A percentile compares a stretch with the other conserved stretches of the same genome.
Evolutionary conservation across 345 rosid species (phyloP).

Genomic region (Theobroma cacao): DNA sequence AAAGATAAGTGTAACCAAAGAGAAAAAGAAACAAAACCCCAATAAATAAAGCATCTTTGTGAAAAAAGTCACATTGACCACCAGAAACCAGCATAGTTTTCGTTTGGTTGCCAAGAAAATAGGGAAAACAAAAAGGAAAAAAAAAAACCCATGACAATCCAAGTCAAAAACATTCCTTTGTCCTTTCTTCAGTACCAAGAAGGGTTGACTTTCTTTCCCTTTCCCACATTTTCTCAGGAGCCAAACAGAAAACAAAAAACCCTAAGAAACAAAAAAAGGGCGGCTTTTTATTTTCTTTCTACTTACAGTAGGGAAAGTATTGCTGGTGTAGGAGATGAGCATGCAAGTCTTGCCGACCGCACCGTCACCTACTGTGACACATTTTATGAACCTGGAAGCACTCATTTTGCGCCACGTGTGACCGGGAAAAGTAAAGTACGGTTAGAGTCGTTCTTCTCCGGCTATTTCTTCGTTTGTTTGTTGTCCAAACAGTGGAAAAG

Average conservation of each 20-base stretch:
- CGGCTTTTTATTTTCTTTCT: too few relatives aligned
- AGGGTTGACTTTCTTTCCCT: background rate
- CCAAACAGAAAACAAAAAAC: conserved; percentile 5
- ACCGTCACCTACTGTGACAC: conserved; percentile 80
- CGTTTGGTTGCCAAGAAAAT: conserved; percentile 3
- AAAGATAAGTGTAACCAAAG: background rate
- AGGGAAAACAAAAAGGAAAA: background rate
- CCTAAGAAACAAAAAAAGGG: background rate
- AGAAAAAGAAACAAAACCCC: background rate
- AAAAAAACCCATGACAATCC: background rate
- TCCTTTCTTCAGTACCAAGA: background rate
- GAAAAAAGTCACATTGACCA: conserved; percentile 3
- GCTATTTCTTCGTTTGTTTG: background rate
- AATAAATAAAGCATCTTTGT: background rate
- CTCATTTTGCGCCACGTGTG: conserved; percentile 36
- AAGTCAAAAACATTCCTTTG: background rate
- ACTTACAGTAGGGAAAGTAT: conserved; percentile 70
- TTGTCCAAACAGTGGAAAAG: background rate
- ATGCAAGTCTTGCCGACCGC: conserved; percentile 84
- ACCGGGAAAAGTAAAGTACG: background rate
- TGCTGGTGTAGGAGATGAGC: conserved; percentile 75
- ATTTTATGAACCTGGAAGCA: conserved; percentile 70
- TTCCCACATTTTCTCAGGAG: conserved; percentile 8
- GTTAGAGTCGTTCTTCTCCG: background rate
- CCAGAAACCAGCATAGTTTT: background rate